Evolutionary conservation across 2,329 filamentous ascomycete species (phyloP).

Genomic region (Rhynchosporium graminicola): DNA sequence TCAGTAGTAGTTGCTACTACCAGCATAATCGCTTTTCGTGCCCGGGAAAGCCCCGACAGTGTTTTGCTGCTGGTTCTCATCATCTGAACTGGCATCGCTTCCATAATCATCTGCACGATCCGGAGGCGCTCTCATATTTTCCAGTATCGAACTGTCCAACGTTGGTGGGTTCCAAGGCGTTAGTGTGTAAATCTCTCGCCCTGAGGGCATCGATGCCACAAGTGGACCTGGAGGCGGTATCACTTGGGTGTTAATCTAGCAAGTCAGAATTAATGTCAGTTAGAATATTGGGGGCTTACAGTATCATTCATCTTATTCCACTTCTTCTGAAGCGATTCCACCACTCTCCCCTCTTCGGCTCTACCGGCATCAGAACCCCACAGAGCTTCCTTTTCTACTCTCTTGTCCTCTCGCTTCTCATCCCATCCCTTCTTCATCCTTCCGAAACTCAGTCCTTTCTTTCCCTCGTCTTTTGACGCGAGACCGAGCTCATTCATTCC

Average conservation of each 20-base stretch:
- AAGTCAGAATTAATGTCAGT: conserved; percentile 8
- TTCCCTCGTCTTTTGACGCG: conserved; percentile 52
- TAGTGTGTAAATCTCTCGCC: conserved; percentile 78
- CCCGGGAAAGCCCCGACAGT: conserved; percentile 55
- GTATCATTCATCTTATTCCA: conserved; percentile 95
- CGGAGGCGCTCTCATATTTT: conserved; percentile 58
- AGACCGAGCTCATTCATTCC: conserved; percentile 75
- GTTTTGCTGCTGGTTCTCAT: conserved; percentile 28
- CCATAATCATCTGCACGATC: conserved; percentile 48
- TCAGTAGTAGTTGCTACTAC: conserved; percentile 37
- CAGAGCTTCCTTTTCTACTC: conserved; percentile 68
- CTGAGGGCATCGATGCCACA: conserved; percentile 79
- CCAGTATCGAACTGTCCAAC: conserved; percentile 65
- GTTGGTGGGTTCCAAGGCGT: conserved; percentile 66
- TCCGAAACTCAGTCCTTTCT: conserved; percentile 52
- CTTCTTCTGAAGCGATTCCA: conserved; percentile 84
- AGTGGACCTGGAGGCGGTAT: conserved; percentile 73
- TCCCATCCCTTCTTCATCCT: conserved; percentile 72
- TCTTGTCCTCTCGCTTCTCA: conserved; percentile 77
- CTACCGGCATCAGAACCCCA: conserved; percentile 86
- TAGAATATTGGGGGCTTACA: conserved; percentile 50
- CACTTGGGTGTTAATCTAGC: conserved; percentile 74
- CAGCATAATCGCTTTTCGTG: conserved; percentile 45
- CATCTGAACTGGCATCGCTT: conserved; percentile 48
- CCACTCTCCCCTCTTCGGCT: conserved; percentile 79